Base-by-base conservation (phyloP, 2,329 filamentous ascomycete species). In the Colletotrichum abscissum region DNA sequence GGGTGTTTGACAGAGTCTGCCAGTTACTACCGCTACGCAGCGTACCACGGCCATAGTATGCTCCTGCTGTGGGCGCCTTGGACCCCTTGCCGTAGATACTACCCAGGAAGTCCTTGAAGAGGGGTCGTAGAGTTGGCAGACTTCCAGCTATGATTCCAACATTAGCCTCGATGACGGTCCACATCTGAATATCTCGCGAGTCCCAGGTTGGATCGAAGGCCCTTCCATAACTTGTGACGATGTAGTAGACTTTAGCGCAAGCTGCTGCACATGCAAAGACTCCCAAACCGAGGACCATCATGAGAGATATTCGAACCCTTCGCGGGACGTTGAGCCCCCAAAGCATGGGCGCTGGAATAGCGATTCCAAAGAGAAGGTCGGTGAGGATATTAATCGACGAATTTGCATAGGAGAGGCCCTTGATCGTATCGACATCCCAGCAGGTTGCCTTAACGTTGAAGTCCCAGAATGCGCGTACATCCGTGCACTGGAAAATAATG, bases 391-490 rank as follows among this genome's bases (percentile, higher is more conserved):
- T 83, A 24, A 84, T 70, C 9, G 77, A 74, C 6, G 79, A 77
- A 74, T 86, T 86, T 24, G 82, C 82, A 71, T 86, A 88, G 12
- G 83, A 83, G 2, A 89, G 78, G 1, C 76, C 80, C 35, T 84
- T 80, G 5, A 88, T 78, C 0, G 83, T 86, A 1, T 63, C 59
- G 6, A 77, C 71, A 0, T 79, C 69, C 82, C 86, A 89, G 74
- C 87, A 89, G 1, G 79, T 82, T 0, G 81, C 78, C 11, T 81
- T 76, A 2, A 84, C 79, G 0, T 76, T 77, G 0, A 52, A 57
- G 73, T 89, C 85, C 87, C 87, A 89, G 33, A 83, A 80, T 0
- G 84, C 73, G 6, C 82, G 80, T 1, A 88, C 78, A 55, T 88
- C 81, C 6, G 81, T 82, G 62, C 88, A 89, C 71, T 89, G 86